Percentiles rank a stretch among this genome's conserved stretches.
phyloP scores from a whole-genome alignment of 106 monocot species.

The Allium cepa region DNA sequence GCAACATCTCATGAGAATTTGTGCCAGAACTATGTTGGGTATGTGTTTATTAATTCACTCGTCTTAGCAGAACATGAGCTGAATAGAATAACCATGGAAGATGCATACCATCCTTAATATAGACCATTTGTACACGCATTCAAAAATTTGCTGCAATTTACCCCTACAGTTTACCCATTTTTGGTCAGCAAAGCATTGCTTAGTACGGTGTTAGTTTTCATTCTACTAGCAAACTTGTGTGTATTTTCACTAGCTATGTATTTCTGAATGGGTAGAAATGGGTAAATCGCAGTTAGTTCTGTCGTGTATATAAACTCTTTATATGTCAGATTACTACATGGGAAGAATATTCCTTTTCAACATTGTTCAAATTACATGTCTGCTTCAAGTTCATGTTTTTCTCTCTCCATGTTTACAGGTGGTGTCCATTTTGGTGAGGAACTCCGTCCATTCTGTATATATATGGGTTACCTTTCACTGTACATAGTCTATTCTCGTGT shows the following conservation, averaged over 20 bases:
- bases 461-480: conserved; percentile 15
- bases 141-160: too few species aligned
- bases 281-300: neutral
- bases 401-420: conserved; percentile 37
- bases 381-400: neutral
- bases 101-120: too few species aligned
- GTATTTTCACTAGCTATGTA: too few species aligned
- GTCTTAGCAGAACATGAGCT: too few species aligned
- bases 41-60: conserved; percentile 5
- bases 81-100: too few species aligned
- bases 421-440: conserved; percentile 96
- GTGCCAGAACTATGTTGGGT: conserved; percentile 98
- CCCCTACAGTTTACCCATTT: too few species aligned
- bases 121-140: too few species aligned
- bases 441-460: conserved; percentile 46
- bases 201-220: too few species aligned
- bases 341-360: neutral
- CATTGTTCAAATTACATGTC: neutral
- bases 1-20: conserved; percentile 84
- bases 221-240: too few species aligned
- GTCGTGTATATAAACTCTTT: neutral
- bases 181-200: too few species aligned
- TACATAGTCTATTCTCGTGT: too few species aligned
- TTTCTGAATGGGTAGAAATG: neutral
- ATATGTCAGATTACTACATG: neutral